phyloP scores from a whole-genome alignment of 352 stramenopile genomes.

The Phytophthora nicotianae region DNA sequence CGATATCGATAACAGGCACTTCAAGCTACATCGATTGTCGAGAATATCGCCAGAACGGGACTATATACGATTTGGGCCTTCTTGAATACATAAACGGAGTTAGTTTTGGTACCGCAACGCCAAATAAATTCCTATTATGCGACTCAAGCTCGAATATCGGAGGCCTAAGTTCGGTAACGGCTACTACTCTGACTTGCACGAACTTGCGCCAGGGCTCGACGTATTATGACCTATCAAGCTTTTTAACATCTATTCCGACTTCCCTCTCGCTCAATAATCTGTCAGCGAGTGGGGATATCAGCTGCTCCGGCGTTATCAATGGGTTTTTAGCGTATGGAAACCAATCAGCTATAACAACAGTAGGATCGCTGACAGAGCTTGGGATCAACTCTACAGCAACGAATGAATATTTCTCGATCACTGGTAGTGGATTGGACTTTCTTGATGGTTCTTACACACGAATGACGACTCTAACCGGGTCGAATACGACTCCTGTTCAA shows the following conservation, averaged over 20 bases:
- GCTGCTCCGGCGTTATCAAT: neutral
- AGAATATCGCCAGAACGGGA: conserved; percentile 5
- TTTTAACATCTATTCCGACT: conserved; percentile 6
- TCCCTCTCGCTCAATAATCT: conserved; percentile 2
- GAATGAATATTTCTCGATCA: conserved; percentile 20
- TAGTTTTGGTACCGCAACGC: conserved; percentile 7
- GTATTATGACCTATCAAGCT: conserved; percentile 5
- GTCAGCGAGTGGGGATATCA: conserved; percentile 8
- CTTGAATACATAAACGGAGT: conserved; percentile 11
- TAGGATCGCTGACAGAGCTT: neutral
- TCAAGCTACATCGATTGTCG: conserved; percentile 17
- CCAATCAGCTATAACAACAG: neutral
- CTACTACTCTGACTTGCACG: conserved; percentile 3
- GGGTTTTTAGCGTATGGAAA: neutral
- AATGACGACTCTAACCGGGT: conserved; percentile 1
- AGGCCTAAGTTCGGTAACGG: neutral
- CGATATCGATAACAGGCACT: conserved; percentile 10
- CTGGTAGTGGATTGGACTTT: conserved; percentile 2
- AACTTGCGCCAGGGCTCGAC: conserved; percentile 2
- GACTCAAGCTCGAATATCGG: conserved; percentile 3
- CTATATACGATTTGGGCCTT: conserved; percentile 9
- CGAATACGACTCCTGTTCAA: conserved; percentile 15
- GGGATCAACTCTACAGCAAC: conserved; percentile 9
- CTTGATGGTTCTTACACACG: conserved; percentile 10
- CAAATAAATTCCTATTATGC: conserved; percentile 15